Conservation (phyloP, 2,329 filamentous ascomycete genomes). For the Parasarocladium wereldwijsianum region DNA sequence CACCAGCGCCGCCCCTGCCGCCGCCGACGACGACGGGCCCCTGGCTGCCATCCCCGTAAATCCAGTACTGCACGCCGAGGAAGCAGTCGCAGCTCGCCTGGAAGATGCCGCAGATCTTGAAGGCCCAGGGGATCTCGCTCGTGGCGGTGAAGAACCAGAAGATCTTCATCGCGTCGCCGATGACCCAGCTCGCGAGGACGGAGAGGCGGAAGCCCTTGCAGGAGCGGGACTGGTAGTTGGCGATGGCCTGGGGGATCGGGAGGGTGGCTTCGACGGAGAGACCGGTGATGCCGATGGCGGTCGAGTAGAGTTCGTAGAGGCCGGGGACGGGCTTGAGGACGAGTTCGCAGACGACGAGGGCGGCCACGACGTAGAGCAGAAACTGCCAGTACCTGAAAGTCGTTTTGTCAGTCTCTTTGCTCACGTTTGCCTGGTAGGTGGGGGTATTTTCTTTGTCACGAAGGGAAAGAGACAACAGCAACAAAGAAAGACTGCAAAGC, state of each 20-base stretch:
- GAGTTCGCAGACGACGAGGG: slow-evolving; percentile 50
- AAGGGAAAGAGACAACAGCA: neutral
- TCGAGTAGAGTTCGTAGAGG: slow-evolving; percentile 51
- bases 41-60: slow-evolving; percentile 54
- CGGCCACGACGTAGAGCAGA: slow-evolving; percentile 49
- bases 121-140: slow-evolving; percentile 57
- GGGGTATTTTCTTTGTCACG: neutral
- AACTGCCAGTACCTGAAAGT: slow-evolving; percentile 74
- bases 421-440: neutral
- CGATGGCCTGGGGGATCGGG: slow-evolving; percentile 62
- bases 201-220: slow-evolving; percentile 67
- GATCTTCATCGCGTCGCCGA: slow-evolving; percentile 77
- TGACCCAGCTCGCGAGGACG: slow-evolving; percentile 63
- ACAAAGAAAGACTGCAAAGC: neutral
- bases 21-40: no score
- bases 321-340: slow-evolving; percentile 42
- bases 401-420: no score
- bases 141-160: slow-evolving; percentile 68
- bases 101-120: slow-evolving; percentile 72
- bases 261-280: slow-evolving; percentile 69
- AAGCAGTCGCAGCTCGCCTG: slow-evolving; percentile 64
- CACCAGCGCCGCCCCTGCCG: slow-evolving; percentile 6
- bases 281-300: slow-evolving; percentile 57
- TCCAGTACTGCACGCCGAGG: slow-evolving; percentile 58
- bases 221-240: slow-evolving; percentile 53